Evolutionary conservation across 2,329 filamentous ascomycete genomes (phyloP).

Genomic region (Colletotrichum noveboracense): DNA sequence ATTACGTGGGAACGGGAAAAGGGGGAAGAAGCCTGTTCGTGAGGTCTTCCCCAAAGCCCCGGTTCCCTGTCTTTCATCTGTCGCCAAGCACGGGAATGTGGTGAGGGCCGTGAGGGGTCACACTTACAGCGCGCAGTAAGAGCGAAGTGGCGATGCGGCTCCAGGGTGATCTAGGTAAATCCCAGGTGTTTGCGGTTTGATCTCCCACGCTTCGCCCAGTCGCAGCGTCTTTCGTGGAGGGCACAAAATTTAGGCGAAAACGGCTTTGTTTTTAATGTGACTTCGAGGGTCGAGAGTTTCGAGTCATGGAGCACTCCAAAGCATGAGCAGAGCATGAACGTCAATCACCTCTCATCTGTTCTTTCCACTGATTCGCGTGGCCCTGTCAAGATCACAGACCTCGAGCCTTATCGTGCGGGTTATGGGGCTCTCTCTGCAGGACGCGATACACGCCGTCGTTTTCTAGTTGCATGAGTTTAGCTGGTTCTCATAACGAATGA

Average conservation of each 20-base stretch:
- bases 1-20: neutral
- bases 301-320: neutral
- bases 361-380: neutral
- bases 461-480: neutral
- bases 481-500: neutral
- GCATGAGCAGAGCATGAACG: neutral
- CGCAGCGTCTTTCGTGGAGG: neutral
- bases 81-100: neutral
- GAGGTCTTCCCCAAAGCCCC: neutral
- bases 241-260: neutral
- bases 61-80: neutral
- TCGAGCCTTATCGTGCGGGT: neutral
- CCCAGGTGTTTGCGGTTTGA: conserved; percentile 11
- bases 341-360: neutral
- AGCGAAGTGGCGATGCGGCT: conserved; percentile 2
- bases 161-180: conserved; percentile 1
- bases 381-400: neutral
- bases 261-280: neutral
- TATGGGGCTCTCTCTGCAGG: neutral
- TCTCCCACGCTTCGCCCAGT: conserved; percentile 13
- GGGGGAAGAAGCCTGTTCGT: neutral
- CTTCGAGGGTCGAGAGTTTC: neutral
- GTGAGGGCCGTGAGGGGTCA: neutral
- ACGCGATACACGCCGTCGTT: neutral
- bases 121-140: neutral